Base-by-base conservation (phyloP, 176 grass and related monocot species). In the Hordeum marinum region DNA sequence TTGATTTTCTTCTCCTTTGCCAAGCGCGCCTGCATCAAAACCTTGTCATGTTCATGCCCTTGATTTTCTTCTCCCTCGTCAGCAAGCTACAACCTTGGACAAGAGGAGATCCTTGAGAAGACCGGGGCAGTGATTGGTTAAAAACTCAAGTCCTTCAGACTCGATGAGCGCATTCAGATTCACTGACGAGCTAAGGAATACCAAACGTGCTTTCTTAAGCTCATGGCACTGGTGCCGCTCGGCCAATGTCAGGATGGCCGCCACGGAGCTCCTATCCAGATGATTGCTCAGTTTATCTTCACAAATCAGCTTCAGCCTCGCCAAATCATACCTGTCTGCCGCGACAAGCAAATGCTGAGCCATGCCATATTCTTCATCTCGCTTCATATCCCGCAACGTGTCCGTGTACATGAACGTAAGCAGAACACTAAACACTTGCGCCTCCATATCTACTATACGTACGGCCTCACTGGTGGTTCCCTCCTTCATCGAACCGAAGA, bases 281-380 rank as follows among this genome's bases (percentile, higher is more conserved):
- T 15, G 14, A 2, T 11, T 68, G 66, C 79, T 67, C 29, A 92
- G 59, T 35, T 64, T 80, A 17, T 77, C 76, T 71, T 93, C 81
- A 23, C 88, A 93, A 4, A 93, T 67, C 20, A 87, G 18, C 45
- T 87, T 93, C 3, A 93, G 55, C 36, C 91, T 80, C 6, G 78
- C 39, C 72, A 93, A 4, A 25, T 12, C 69, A 7, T 93, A 93
- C 57, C 61, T 83, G 73, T 93, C 91, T 6, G 60, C 60, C 26
- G 87, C 91, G 43, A 76, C 87, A 17, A 90, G 63, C 68, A 93
- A 63, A 71, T 91, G 45, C 29, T 85, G 85, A 8, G 27, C 67
- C 67, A 70, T 23, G 10, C 2, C 10, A 3, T 11, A 41, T 12
- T 41, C 36, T 24, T 70, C 67, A 13, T 41, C 9, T 24, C 7